These are phyloP conservation scores for Pythium pectinolyticum DNA, from an alignment of 352 stramenopile genomes.

Conservation along the genomic window DNA sequence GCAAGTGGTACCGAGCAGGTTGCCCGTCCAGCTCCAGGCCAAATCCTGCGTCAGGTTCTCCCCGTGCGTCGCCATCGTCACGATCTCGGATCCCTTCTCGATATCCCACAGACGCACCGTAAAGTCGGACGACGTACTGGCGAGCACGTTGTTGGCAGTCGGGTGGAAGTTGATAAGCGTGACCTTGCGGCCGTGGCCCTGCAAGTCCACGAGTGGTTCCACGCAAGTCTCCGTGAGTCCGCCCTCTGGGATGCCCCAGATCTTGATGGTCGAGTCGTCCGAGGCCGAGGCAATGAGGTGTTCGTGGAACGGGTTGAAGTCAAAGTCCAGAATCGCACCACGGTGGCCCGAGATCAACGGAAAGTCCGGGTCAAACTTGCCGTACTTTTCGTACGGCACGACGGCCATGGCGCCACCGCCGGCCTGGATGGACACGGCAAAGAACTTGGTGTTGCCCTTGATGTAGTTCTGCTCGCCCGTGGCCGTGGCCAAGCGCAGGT, in stretches of 20 bases:
- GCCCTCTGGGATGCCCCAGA: slow-evolving; percentile 96
- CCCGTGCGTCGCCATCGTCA: slow-evolving; percentile 81
- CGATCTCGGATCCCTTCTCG: slow-evolving; percentile 92
- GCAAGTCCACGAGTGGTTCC: slow-evolving; percentile 95
- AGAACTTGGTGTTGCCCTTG: slow-evolving; percentile 99
- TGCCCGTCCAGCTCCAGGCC: slow-evolving; percentile 97
- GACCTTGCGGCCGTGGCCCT: slow-evolving; percentile 95
- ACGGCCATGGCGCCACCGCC: slow-evolving; percentile 92
- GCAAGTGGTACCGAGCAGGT: slow-evolving; percentile 92
- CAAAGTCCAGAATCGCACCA: slow-evolving; percentile 97
- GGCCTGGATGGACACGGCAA: slow-evolving; percentile 93
- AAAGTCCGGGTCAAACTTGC: slow-evolving; percentile 93
- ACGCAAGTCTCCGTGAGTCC: slow-evolving; percentile 93
- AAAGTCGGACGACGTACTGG: slow-evolving; percentile 94
- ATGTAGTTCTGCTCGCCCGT: slow-evolving; percentile 99
- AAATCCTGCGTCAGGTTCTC: slow-evolving; percentile 97
- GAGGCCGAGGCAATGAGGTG: slow-evolving; percentile 95
- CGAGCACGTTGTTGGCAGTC: slow-evolving; percentile 96
- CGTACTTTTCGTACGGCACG: slow-evolving; percentile 93
- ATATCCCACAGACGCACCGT: slow-evolving; percentile 99
- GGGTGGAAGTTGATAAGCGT: slow-evolving; percentile 98
- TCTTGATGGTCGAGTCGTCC: slow-evolving; percentile 98
- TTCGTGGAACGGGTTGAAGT: slow-evolving; percentile 99
- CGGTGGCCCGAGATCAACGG: slow-evolving; percentile 96
- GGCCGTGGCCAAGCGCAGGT: slow-evolving; percentile 93